Evolutionary conservation across 441 rosid species (phyloP).

Genomic region (Lepidium campestre): DNA sequence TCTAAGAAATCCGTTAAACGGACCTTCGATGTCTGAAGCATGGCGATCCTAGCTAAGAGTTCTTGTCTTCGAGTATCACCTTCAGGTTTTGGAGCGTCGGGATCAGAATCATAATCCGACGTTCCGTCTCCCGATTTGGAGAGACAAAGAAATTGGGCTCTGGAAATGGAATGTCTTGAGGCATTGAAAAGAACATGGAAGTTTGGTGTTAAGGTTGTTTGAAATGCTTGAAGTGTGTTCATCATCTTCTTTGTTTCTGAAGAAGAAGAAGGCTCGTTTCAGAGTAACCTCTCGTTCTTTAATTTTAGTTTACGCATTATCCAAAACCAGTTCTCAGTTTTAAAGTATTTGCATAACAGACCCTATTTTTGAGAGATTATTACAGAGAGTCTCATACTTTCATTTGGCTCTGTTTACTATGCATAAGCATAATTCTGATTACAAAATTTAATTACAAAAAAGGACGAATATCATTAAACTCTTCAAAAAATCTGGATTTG

Average conservation of each 20-base stretch:
- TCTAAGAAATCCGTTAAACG: slow-evolving; percentile 81
- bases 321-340: slow-evolving; percentile 25
- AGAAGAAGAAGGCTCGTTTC: slow-evolving; percentile 7
- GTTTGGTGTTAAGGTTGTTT: slow-evolving; percentile 38
- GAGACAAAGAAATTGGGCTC: slow-evolving; percentile 41
- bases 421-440: neutral
- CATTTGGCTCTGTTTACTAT: neutral
- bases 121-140: slow-evolving; percentile 40
- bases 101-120: slow-evolving; percentile 36
- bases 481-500: neutral
- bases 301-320: slow-evolving; percentile 24
- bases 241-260: slow-evolving; percentile 30
- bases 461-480: neutral
- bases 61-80: slow-evolving; percentile 78
- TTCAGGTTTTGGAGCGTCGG: slow-evolving; percentile 41
- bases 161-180: slow-evolving; percentile 24
- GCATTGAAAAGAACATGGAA: slow-evolving; percentile 33
- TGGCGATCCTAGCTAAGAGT: slow-evolving; percentile 75
- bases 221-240: slow-evolving; percentile 55
- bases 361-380: neutral
- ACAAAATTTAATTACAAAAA: neutral
- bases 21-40: slow-evolving; percentile 79
- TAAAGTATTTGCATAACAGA: neutral
- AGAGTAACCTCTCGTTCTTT: slow-evolving; percentile 26
- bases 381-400: slow-evolving; percentile 8